Base-by-base conservation (phyloP, 2,329 filamentous ascomycete species). In the Cladosporium phlei region DNA sequence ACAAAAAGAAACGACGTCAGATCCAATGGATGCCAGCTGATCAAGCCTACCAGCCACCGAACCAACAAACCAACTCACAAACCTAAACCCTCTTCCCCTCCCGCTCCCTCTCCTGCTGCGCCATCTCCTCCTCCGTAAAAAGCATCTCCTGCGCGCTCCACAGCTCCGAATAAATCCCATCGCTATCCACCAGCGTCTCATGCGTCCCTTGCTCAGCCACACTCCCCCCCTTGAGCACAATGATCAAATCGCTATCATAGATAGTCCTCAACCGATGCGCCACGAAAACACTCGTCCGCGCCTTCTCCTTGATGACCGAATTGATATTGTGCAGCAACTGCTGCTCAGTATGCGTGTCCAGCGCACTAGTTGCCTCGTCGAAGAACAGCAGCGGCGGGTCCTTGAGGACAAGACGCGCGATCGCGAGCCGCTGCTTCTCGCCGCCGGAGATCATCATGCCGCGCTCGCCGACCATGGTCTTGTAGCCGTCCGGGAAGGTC, bases 391-490 rank as follows among this genome's bases (percentile, higher is more conserved):
- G 69, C 2, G 88, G 88, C 3, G 90, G 88, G 55, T 96, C 87
- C 66, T 96, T 96, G 48, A 96, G 75, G 1, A 96, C 77, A 29
- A 96, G 66, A 33, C 90, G 76, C 20, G 86, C 88, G 19, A 96
- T 81, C 0, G 91, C 91, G 9, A 96, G 72, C 3, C 90, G 80
- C 68, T 96, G 90, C 68, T 96, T 96, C 70, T 96, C 91, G 24
- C 90, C 90, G 54, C 71, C 90, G 1, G 87, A 94, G 34, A 96
- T 95, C 90, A 96, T 96, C 79, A 96, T 83, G 1, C 90, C 90
- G 37, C 91, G 79, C 71, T 96, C 91, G 44, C 91, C 91, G 20
- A 97, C 93, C 67, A 85, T 89, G 16, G 93, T 97, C 17, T 83
- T 70, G 65, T 97, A 64, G 12, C 88, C 88, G n/a, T 90, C 84